A percentile compares a stretch with the other conserved stretches of the same genome.
phyloP scores from a whole-genome alignment of 176 grass and related monocot species.

The Triticum dicoccoides region DNA sequence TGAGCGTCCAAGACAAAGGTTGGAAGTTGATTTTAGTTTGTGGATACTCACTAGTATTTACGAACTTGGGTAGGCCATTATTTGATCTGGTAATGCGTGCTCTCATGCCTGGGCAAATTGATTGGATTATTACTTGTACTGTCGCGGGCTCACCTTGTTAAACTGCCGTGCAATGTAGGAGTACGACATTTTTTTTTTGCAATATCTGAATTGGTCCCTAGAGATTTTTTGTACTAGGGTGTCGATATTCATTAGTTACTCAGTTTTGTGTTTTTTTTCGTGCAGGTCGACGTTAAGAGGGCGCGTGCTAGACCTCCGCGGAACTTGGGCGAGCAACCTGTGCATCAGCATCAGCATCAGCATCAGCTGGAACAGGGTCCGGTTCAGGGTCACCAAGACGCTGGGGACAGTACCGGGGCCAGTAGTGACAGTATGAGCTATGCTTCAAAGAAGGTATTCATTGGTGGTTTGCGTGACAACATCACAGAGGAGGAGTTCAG shows the following conservation, averaged over 20 bases:
- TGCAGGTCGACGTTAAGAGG: constrained; percentile 71
- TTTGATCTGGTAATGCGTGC: background rate
- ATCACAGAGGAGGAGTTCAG: constrained; percentile 59
- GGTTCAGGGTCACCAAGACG: constrained; percentile 20
- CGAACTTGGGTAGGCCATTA: background rate
- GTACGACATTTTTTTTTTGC: background rate
- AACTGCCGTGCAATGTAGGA: background rate
- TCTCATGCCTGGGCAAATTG: background rate
- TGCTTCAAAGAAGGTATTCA: constrained; percentile 73
- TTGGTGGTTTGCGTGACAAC: constrained; percentile 64
- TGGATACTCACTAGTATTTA: background rate
- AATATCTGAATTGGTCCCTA: background rate
- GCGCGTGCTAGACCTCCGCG: constrained; percentile 49
- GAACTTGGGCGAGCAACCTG: constrained; percentile 20
- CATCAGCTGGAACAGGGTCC: constrained; percentile 1
- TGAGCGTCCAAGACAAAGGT: background rate
- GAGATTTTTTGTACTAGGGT: background rate
- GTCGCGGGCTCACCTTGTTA: background rate
- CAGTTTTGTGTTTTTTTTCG: background rate
- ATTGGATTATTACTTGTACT: background rate
- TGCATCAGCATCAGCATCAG: constrained; percentile 33
- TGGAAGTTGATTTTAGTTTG: background rate
- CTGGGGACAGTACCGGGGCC: background rate
- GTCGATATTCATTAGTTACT: background rate
- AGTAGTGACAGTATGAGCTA: constrained; percentile 2